Evolutionary conservation across 1,284 basidiomycete species (phyloP).

Genomic region (Cutaneotrichosporon sp.): DNA sequence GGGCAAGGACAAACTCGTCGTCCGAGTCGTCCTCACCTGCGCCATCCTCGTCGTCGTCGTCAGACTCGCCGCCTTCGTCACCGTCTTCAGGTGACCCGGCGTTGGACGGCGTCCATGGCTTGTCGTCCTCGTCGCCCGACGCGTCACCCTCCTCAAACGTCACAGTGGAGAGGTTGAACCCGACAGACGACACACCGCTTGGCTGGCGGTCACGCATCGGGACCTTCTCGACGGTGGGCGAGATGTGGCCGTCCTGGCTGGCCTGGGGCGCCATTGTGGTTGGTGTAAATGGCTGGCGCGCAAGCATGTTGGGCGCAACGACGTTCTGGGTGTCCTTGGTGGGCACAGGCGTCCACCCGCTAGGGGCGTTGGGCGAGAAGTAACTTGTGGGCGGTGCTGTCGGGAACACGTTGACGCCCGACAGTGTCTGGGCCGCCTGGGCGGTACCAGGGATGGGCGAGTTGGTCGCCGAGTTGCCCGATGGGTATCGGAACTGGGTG

Average conservation of each 20-base stretch:
- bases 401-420: conserved; percentile 26
- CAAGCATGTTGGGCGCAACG: conserved; percentile 12
- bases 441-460: conserved; percentile 24
- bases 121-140: conserved; percentile 10
- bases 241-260: conserved; percentile 4
- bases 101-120: conserved; percentile 10
- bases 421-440: conserved; percentile 15
- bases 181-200: conserved; percentile 29
- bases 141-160: conserved; percentile 27
- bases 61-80: conserved; percentile 18
- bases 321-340: conserved; percentile 4
- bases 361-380: conserved; percentile 1
- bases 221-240: conserved; percentile 8
- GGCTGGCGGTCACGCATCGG: conserved; percentile 14
- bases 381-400: background rate
- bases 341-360: conserved; percentile 1
- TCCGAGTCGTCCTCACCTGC: conserved; percentile 14
- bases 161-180: conserved; percentile 40
- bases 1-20: conserved; percentile 20
- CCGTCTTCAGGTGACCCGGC: conserved; percentile 10
- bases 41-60: conserved; percentile 9
- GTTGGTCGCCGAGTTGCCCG: conserved; percentile 24
- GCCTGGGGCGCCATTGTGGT: background rate
- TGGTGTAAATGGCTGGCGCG: conserved; percentile 7
- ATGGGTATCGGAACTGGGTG: conserved; percentile 16